Evolutionary conservation across 176 grass and related monocot species (phyloP), one percentile per base, ranked within the genome.

Genomic region (Cenchrus americanus): DNA sequence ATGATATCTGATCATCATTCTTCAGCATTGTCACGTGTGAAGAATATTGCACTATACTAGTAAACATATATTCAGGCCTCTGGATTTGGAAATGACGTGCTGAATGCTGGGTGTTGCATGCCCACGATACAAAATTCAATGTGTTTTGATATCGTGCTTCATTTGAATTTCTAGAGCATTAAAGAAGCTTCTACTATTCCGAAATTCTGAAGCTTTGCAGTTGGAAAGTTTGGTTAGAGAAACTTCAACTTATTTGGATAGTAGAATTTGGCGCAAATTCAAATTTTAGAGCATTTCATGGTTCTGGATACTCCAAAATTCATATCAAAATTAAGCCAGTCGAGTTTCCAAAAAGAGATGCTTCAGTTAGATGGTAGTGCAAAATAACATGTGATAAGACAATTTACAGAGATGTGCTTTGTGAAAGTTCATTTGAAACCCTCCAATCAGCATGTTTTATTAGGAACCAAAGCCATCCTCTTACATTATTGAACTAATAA

Each of bases 401-500:
- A 32, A 40, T 37, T 66, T 52, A 1, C 42, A 14, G 18, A 65
- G 2, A 51, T 4, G 3, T 23, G 7, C 32, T 60, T 77, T 13
- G 15, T 66, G 24, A 41, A 41, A 53, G 10, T 18, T 67, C 7
- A n/a, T 10, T 23, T 8, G 6, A 57, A 55, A 78, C 2, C 53
- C 80, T 82, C 47, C 46, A 15, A 48, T 8, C 32, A 62, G 63
- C 22, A 7, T 46, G 14, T 10, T 62, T 80, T 30, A 27, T 60
- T 27, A 50, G 22, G 54, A 54, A 62, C 10, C 52, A 34, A 52
- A 15, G 0, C 14, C 69, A 19, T 10, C n/a, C 58, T 61, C n/a
- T 24, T 54, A 14, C 21, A 75, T 18, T 53, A 85, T 80, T 57
- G 14, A 42, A 48, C 63, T 55, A 55, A 34, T 55, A 63, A 34